phyloP scores from a whole-genome alignment of 148 eudicot species.

The Spergularia bocconei region DNA sequence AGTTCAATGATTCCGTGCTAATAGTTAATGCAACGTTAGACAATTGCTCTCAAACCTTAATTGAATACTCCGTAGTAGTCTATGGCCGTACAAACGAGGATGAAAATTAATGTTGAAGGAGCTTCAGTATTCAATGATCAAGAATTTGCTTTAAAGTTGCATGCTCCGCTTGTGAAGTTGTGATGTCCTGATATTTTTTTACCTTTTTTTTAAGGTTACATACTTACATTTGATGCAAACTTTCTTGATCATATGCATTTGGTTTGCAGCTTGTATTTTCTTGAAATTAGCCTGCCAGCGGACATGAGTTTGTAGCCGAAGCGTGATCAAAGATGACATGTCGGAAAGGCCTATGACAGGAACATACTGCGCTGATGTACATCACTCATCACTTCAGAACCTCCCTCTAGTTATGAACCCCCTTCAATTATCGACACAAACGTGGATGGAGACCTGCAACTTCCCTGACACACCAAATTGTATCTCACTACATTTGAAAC shows the following conservation, averaged over 20 bases:
- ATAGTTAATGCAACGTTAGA: neutral
- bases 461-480: neutral
- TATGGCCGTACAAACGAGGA: neutral
- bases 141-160: too few species aligned
- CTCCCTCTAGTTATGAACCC: neutral
- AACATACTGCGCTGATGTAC: neutral
- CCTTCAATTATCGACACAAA: neutral
- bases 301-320: constrained; percentile 48
- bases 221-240: neutral
- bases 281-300: constrained; percentile 48
- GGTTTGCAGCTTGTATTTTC: constrained; percentile 44
- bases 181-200: neutral
- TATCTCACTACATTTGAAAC: neutral
- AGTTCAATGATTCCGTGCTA: neutral
- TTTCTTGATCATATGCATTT: too few species aligned
- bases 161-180: too few species aligned
- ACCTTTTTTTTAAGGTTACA: neutral
- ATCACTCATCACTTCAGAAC: neutral
- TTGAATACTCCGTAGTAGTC: neutral
- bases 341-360: too few species aligned
- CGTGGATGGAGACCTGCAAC: neutral
- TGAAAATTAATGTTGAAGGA: too few species aligned
- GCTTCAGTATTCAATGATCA: too few species aligned
- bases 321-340: neutral
- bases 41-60: neutral